Conservation (phyloP, 306 rosid species). For the Ammopiptanthus mongolicus region DNA sequence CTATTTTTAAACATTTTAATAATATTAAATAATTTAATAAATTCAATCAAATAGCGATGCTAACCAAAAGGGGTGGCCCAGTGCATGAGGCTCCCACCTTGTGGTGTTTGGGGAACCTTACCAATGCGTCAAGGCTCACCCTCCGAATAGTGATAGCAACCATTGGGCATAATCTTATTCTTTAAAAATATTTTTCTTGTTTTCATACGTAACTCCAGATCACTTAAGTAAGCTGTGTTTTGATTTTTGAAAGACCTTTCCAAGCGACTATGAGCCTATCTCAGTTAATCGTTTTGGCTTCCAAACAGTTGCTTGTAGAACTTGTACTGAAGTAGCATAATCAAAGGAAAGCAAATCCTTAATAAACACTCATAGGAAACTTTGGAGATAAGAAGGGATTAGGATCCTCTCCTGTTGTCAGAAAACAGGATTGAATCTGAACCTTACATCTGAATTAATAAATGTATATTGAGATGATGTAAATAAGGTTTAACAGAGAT, state of each 20-base stretch:
- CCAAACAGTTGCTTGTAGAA: background rate
- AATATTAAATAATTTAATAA: background rate
- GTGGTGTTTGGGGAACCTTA: too few species aligned
- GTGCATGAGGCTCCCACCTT: too few species aligned
- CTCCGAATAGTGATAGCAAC: background rate
- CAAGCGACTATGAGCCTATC: background rate
- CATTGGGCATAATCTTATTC: background rate
- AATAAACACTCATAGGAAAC: background rate
- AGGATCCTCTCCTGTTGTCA: too few species aligned
- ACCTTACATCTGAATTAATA: too few species aligned
- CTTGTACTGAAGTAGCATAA: background rate
- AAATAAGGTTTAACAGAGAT: too few species aligned
- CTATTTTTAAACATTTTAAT: conserved; percentile 4
- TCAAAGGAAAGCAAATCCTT: background rate
- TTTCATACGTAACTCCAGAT: background rate
- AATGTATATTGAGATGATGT: too few species aligned
- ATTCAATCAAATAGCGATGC: background rate
- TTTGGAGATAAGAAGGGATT: background rate
- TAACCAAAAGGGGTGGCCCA: background rate
- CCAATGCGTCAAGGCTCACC: too few species aligned
- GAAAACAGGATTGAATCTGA: too few species aligned
- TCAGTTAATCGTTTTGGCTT: background rate
- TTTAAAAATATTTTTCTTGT: background rate
- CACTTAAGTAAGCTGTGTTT: background rate
- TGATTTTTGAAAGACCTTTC: background rate